Evolutionary conservation across 495 filamentous ascomycete genomes (phyloP), one percentile per base, ranked within the genome.

Genomic region (Daldinia vernicosa): DNA sequence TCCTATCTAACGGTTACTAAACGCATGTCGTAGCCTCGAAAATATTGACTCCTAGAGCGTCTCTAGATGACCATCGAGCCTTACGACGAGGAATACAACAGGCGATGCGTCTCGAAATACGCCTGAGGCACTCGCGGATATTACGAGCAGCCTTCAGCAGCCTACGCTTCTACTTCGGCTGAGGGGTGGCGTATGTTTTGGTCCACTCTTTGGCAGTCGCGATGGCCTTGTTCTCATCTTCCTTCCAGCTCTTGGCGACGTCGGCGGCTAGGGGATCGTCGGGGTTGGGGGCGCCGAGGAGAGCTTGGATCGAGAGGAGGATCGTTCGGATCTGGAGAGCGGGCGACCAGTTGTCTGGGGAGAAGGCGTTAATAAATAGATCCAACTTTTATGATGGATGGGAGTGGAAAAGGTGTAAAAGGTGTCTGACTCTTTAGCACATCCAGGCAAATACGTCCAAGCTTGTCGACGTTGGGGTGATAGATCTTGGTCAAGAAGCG

Each of bases 401-500:
- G 19, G 39, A 3, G 15, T 22, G 17, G 43, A 51, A 14, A 53
- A 45, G 26, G 7, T 6, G 15, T 3, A 33, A 33, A 11, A 9
- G 11, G 7, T 4, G 15, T 3, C 84, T 67, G 86, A 97, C 95
- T 97, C 85, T 99, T 99, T 64, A 99, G 80, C 27, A 99, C 96
- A 80, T 99, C 95, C 58, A 99, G 79, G 79, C 95, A 99, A 78
- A 99, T 99, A 28, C 95, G 91, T 52, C 95, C 95, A 0, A 98
- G 88, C 80, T 95, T 95, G 78, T 99, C 95, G 68, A 99, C 98
- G 79, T 99, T 99, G 33, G 95, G 95, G 77, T 99, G 95, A 79
- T 97, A 99, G 79, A 99, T 99, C 81, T 97, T 97, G 70, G 95
- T 99, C 19, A 99, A 82, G 81, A 99, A 99, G 40, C 95, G 91